phyloP scores from a whole-genome alignment of 78 protist species.

The Chrysochromulina tobinii region DNA sequence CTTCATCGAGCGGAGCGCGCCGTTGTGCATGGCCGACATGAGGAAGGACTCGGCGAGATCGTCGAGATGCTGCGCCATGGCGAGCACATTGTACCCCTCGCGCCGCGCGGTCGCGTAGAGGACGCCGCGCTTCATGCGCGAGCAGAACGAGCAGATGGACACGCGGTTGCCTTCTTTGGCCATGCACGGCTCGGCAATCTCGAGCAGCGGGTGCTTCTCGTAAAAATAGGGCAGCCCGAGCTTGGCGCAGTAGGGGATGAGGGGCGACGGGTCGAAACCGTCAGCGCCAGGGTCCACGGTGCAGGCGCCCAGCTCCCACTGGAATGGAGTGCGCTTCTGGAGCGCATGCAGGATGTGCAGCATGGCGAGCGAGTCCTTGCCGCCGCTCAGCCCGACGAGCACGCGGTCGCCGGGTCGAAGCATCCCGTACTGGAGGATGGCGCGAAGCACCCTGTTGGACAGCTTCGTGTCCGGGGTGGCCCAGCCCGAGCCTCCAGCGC shows the following conservation, averaged over 20 bases:
- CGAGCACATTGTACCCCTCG: constrained; percentile 83
- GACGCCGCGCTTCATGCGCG: constrained; percentile 82
- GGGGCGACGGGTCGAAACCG: not conserved
- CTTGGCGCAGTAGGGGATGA: not conserved
- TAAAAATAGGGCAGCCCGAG: not conserved
- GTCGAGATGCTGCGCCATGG: constrained; percentile 83
- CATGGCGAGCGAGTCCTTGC: constrained; percentile 69
- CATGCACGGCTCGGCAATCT: not conserved
- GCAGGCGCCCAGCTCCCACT: constrained; percentile 71
- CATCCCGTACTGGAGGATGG: constrained; percentile 27
- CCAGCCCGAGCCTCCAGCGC: not conserved
- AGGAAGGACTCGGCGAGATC: constrained; percentile 40
- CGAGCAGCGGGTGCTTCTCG: not conserved
- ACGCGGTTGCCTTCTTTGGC: not conserved
- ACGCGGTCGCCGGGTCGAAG: constrained; percentile 38
- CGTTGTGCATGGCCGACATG: constrained; percentile 53
- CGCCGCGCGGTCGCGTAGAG: constrained; percentile 68
- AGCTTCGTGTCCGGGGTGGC: constrained; percentile 23
- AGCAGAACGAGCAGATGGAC: constrained; percentile 69
- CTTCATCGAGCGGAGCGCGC: constrained; percentile 61
- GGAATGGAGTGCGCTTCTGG: constrained; percentile 22
- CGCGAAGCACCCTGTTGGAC: not conserved
- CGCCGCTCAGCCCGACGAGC: constrained; percentile 54
- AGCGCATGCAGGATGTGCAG: constrained; percentile 60
- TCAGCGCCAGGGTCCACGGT: constrained; percentile 77